Percentiles rank a stretch among this genome's conserved stretches.
Conservation (phyloP, 2,329 filamentous ascomycete species). For the Chaetomiaceae sp. region DNA sequence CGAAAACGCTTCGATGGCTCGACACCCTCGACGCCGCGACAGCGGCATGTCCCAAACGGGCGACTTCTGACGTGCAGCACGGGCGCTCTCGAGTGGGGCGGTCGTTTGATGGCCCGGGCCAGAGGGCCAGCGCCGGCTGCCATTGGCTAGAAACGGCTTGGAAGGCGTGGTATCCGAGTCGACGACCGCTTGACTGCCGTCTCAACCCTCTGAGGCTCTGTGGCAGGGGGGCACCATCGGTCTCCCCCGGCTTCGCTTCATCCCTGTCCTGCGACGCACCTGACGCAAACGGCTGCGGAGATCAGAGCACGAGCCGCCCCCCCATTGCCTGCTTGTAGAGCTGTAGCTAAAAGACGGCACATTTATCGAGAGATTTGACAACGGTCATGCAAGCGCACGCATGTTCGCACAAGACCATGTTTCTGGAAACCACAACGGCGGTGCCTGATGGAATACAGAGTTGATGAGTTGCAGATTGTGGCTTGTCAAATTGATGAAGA, state of each 20-base stretch:
- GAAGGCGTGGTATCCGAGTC: slow-evolving; percentile 4
- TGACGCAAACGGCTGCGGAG: slow-evolving; percentile 35
- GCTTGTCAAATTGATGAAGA: too few species aligned
- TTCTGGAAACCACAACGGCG: too few species aligned
- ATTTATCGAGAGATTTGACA: too few species aligned
- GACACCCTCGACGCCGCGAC: too few species aligned
- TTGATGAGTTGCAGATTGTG: too few species aligned
- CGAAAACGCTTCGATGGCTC: too few species aligned
- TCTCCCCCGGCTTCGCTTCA: slow-evolving; percentile 17
- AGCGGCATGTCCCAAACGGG: slow-evolving; percentile 13
- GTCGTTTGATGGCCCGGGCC: slow-evolving; percentile 29
- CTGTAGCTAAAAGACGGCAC: too few species aligned
- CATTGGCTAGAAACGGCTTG: slow-evolving; percentile 26
- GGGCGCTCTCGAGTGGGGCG: slow-evolving; percentile 25
- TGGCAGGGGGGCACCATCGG: slow-evolving; percentile 15
- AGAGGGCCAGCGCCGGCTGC: slow-evolving; percentile 7
- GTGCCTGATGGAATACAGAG: too few species aligned
- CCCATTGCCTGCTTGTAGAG: too few species aligned
- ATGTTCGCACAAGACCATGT: too few species aligned
- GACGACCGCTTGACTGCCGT: too few species aligned
- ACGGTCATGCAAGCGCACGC: too few species aligned
- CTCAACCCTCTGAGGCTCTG: slow-evolving; percentile 28
- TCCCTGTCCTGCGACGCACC: slow-evolving; percentile 42
- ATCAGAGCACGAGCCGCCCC: neutral
- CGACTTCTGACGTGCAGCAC: slow-evolving; percentile 20